Conservation (phyloP, 495 filamentous ascomycete genomes). For the Trichocladium uniseriatum region DNA sequence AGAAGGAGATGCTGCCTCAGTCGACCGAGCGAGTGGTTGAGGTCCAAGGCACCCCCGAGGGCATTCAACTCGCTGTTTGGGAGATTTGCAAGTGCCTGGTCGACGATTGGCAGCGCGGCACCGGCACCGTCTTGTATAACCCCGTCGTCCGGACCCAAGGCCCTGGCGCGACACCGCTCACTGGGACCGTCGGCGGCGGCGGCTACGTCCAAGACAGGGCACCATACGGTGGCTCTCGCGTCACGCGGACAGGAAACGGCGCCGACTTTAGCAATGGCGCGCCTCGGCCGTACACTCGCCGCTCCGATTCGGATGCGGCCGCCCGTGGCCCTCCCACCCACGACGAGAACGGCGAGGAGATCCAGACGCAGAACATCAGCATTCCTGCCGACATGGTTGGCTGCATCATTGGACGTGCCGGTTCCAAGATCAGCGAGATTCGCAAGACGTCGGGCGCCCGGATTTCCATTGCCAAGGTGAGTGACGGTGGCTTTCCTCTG, state of each 20-base stretch:
- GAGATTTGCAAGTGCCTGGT: slow-evolving; percentile 98
- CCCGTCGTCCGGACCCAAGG: slow-evolving; percentile 78
- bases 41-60: slow-evolving; percentile 84
- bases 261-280: slow-evolving; percentile 89
- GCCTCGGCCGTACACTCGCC: slow-evolving; percentile 55
- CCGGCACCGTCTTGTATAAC: slow-evolving; percentile 94
- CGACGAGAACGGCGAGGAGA: slow-evolving; percentile 92
- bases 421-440: slow-evolving; percentile 96
- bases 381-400: slow-evolving; percentile 99
- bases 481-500: background rate
- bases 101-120: slow-evolving; percentile 94
- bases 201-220: slow-evolving; percentile 30
- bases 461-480: slow-evolving; percentile 90
- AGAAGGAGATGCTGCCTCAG: slow-evolving; percentile 98
- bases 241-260: slow-evolving; percentile 91
- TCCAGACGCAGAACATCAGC: slow-evolving; percentile 98
- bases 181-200: slow-evolving; percentile 12
- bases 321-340: slow-evolving; percentile 66
- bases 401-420: slow-evolving; percentile 92
- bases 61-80: slow-evolving; percentile 92
- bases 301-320: slow-evolving; percentile 70
- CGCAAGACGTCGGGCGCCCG: slow-evolving; percentile 89
- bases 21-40: slow-evolving; percentile 99
- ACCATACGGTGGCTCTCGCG: slow-evolving; percentile 56
- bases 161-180: slow-evolving; percentile 39